Conservation (phyloP, 495 filamentous ascomycete genomes). For the Mycothermus thermophilus region DNA sequence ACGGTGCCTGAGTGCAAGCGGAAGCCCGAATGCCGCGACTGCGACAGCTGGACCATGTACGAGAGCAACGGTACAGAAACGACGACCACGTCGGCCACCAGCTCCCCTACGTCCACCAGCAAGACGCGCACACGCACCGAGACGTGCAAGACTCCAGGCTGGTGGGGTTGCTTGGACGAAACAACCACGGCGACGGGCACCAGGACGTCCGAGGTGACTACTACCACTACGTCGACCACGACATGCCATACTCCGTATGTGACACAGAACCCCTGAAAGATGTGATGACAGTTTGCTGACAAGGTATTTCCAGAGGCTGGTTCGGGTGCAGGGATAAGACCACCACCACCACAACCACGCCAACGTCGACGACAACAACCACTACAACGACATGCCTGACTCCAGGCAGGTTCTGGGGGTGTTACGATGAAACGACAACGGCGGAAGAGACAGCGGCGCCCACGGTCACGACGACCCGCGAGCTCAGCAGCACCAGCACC, state of each 20-base stretch:
- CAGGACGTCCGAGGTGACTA: constrained; percentile 30
- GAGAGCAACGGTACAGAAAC: constrained; percentile 72
- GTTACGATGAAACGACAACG: constrained; percentile 35
- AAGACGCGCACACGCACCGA: constrained; percentile 58
- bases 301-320: constrained; percentile 45
- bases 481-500: constrained; percentile 9
- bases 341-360: constrained; percentile 15
- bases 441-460: constrained; percentile 4
- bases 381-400: constrained; percentile 35
- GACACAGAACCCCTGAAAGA: too few relatives aligned
- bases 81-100: constrained; percentile 47
- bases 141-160: constrained; percentile 81
- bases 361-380: constrained; percentile 13
- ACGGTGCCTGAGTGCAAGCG: constrained; percentile 55
- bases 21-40: constrained; percentile 74
- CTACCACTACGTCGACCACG: constrained; percentile 32
- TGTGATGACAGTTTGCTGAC: too few relatives aligned
- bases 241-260: constrained; percentile 43
- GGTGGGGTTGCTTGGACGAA: constrained; percentile 62
- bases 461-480: constrained; percentile 16
- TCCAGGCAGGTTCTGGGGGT: constrained; percentile 44
- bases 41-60: constrained; percentile 86
- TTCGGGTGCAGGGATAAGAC: constrained; percentile 48
- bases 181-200: constrained; percentile 36
- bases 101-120: constrained; percentile 37